Evolutionary conservation across 495 filamentous ascomycete genomes (phyloP), one percentile per base, ranked within the genome.

Genomic region (Neurospora intermedia): DNA sequence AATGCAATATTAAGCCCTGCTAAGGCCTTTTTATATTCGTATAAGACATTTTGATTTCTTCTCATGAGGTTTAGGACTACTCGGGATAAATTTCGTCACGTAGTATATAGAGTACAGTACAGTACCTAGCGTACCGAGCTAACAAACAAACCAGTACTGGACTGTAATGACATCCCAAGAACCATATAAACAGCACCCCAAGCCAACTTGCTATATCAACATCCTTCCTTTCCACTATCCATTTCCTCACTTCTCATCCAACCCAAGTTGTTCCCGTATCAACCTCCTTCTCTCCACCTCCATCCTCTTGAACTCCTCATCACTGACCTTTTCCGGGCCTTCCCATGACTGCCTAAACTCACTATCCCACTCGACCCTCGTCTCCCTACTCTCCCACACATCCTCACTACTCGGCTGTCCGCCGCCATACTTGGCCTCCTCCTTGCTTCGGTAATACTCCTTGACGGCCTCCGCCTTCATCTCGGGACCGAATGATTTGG

Each of bases 321-420:
- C 90, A 74, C 54, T 62, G 8, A 62, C 54, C 54, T 84, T 89
- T 88, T 3, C 89, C 85, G 43, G 43, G 72, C 81, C 80, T 41
- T 79, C 82, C 16, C 89, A 82, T 20, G 80, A 2, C 81, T 59
- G 83, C 80, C 76, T 77, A 76, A 85, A 88, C 4, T 78, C 83
- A 4, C 79, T 77, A 8, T 81, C 87, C 31, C 77, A 78, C 75
- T 80, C 77, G 7, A 91, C 74, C 74, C 78, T 80, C 75, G 83
- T 81, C 41, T 81, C 79, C 74, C 96, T 88, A 73, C 88, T 81
- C 82, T 91, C 88, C 96, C 96, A 98, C 46, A 99, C 86, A 87
- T 97, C 93, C 85, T 97, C 92, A 84, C 93, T 97, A 77, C 90
- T 95, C n/a, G 87, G 87, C 69, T 69, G 69, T 0, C 80, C 83